Base-by-base conservation (phyloP, 1,139 yeast species). In the Hyphopichia pseudoburtonii region DNA sequence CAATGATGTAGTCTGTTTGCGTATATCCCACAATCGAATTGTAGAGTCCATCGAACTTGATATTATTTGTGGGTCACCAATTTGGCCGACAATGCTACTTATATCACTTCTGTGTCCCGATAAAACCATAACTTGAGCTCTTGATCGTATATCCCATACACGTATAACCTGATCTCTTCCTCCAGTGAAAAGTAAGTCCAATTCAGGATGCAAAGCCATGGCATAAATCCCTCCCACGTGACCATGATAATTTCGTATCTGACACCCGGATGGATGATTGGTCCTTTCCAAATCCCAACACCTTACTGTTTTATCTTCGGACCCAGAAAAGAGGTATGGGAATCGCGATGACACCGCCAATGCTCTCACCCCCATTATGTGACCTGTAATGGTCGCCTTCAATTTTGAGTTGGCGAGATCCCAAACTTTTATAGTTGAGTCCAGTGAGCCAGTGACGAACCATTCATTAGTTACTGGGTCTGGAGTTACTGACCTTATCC, bases 271-370 rank as follows among this genome's bases (percentile, higher is more conserved):
- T 1, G 62, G 48, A 2, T 87, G 82, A 50, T 80, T 78, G 48
- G 92, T 87, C 51, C 82, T 77, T 58, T 92, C 97, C 50, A 94
- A 68, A 64, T 94, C 98, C 97, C 97, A 94, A 61, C 97, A 90
- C 53, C 89, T 80, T n/a, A 89, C 88, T 28, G 89, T 76, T 57
- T 90, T 90, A 61, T 94, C 99, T 56, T 92, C 97, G 27, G 96
- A 86, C 19, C 94, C 94, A 9, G 94, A 80, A 56, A 89, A 94
- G 64, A 94, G 66, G 58, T 92, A 92, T 0, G 97, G 97, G 52
- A 80, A 88, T 40, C 86, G 67, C 3, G 73, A 64, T 0, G 96
- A 86, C 1, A 90, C 76, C 0, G 75, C 82, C 19, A 92, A 56
- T 1, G 89, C 85, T 37, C 96, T 66, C 1, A 94, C 92, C 0